A percentile compares a stretch with the other conserved stretches of the same genome.
Evolutionary conservation across 2,329 filamentous ascomycete genomes (phyloP).

Genomic region (Septoria petroselini): DNA sequence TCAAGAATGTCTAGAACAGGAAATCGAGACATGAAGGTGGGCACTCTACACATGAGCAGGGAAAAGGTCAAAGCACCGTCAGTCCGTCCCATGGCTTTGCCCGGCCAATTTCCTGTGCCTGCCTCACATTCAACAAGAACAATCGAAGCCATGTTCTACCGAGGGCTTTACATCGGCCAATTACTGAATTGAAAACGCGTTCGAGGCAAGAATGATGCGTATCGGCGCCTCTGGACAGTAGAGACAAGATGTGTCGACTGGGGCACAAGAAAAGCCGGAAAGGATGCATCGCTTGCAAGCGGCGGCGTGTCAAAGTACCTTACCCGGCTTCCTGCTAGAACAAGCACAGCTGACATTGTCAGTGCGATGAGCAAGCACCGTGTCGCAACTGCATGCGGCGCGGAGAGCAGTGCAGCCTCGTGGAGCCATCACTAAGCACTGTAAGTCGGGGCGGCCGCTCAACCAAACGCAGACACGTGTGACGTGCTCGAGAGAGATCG

Average conservation of each 20-base stretch:
- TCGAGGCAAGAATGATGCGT: neutral
- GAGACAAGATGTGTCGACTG: constrained; percentile 12
- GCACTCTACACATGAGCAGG: no score
- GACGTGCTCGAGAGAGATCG: no score
- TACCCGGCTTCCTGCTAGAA: neutral
- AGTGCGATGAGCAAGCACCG: constrained; percentile 21
- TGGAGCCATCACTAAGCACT: constrained; percentile 14
- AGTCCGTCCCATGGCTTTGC: no score
- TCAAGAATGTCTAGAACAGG: no score
- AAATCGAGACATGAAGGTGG: no score
- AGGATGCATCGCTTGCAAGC: constrained; percentile 20
- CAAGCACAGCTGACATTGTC: neutral
- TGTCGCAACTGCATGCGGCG: constrained; percentile 19
- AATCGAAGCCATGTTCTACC: no score
- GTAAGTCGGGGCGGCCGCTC: constrained; percentile 14
- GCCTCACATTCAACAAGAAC: no score
- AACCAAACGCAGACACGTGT: neutral
- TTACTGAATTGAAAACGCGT: neutral
- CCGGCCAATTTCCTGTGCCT: no score
- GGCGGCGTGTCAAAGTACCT: constrained; percentile 17
- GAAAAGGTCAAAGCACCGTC: no score
- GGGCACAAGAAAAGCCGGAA: constrained; percentile 19
- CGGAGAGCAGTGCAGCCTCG: constrained; percentile 18
- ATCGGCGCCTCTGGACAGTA: no score
- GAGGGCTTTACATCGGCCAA: neutral